These are phyloP conservation scores for Pichia nanzhaoensis DNA, from an alignment of 805 yeast genomes.

Conservation along the genomic window DNA sequence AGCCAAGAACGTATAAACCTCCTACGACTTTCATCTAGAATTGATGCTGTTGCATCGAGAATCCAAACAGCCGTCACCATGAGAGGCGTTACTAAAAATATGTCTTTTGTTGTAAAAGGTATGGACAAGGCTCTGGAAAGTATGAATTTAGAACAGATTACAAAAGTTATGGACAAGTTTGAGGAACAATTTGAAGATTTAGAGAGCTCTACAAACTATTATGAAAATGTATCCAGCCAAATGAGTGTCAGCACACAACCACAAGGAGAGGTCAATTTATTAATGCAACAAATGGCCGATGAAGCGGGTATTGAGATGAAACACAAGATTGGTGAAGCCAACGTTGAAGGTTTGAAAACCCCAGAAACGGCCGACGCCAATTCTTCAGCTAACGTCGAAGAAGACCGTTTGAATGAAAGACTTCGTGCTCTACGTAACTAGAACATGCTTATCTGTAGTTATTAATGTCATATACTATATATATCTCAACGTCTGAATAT, in stretches of 20 bases:
- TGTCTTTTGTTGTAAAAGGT: constrained; percentile 88
- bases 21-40: constrained; percentile 75
- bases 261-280: constrained; percentile 87
- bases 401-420: constrained; percentile 82
- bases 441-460: too few species aligned
- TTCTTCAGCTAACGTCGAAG: constrained; percentile 47
- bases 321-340: constrained; percentile 67
- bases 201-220: constrained; percentile 89
- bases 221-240: constrained; percentile 82
- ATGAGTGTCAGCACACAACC: constrained; percentile 88
- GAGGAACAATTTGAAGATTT: constrained; percentile 94
- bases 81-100: constrained; percentile 90
- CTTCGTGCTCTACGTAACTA: constrained; percentile 70
- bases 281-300: constrained; percentile 90
- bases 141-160: constrained; percentile 90
- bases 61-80: constrained; percentile 98
- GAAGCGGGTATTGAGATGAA: constrained; percentile 93
- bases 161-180: constrained; percentile 94
- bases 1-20: constrained; percentile 78
- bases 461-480: too few species aligned
- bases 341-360: constrained; percentile 39
- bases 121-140: constrained; percentile 95
- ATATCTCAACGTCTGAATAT: neutral
- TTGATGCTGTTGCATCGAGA: constrained; percentile 92
- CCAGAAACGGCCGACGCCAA: constrained; percentile 1